Percentiles rank a stretch among this genome's conserved stretches.
Evolutionary conservation across 257 asterid species (phyloP).

Genomic region (Nicotiana tomentosiformis): DNA sequence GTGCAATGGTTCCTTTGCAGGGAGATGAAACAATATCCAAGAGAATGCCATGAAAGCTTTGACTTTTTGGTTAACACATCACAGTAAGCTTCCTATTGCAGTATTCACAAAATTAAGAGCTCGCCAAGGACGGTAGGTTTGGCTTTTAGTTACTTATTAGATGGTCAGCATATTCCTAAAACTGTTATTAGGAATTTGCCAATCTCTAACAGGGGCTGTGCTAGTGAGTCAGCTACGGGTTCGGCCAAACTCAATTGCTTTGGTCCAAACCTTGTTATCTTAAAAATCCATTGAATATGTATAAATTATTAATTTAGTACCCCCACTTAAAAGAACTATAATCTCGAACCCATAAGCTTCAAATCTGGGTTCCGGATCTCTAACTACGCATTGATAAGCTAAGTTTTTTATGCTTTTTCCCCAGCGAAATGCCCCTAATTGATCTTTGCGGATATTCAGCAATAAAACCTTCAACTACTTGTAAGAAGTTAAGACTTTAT

Average conservation of each 20-base stretch:
- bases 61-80: background rate
- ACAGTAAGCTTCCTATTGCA: background rate
- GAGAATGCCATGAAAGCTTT: background rate
- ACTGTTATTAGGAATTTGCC: background rate
- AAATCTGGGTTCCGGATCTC: no score
- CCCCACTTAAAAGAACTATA: no score
- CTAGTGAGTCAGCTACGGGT: no score
- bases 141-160: background rate
- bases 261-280: no score
- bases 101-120: background rate
- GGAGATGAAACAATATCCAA: background rate
- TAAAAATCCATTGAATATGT: no score
- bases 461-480: background rate
- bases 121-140: background rate
- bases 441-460: background rate
- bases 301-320: no score
- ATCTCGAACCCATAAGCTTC: no score
- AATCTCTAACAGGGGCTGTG: background rate
- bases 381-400: background rate
- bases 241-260: no score
- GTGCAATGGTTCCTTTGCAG: background rate
- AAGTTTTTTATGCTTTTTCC: background rate
- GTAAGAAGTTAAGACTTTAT: background rate
- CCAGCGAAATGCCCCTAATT: background rate
- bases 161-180: background rate